These are phyloP conservation scores for Lentinula lateritia DNA, from an alignment of 768 basidiomycete genomes.

Conservation along the genomic window DNA sequence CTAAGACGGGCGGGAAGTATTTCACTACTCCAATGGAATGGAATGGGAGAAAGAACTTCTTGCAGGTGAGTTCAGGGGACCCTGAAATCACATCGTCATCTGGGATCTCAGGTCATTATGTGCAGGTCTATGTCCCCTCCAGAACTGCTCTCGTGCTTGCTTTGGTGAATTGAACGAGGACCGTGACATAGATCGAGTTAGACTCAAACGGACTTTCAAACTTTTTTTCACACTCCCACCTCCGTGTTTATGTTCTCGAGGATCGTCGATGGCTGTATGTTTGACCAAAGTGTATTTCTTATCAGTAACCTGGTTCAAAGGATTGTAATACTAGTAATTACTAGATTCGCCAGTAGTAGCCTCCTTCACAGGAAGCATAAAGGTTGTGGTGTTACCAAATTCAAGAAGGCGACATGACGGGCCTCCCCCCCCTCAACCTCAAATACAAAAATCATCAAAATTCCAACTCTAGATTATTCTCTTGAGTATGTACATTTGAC, in stretches of 20 bases:
- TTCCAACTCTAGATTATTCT: no score
- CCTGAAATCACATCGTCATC: neutral
- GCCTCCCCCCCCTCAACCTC: no score
- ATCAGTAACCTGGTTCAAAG: neutral
- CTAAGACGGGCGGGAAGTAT: constrained; percentile 56
- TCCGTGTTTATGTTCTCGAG: neutral
- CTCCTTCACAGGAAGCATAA: no score
- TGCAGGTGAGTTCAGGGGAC: constrained; percentile 52
- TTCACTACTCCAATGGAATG: constrained; percentile 84
- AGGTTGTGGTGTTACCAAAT: neutral
- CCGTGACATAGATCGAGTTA: neutral
- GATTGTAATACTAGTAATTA: neutral
- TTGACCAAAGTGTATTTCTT: neutral
- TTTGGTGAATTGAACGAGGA: constrained; percentile 1
- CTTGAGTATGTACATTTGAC: no score
- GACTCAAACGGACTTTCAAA: neutral
- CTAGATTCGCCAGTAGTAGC: neutral
- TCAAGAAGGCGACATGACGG: neutral
- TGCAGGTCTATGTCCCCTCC: constrained; percentile 68
- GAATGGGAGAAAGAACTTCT: constrained; percentile 88
- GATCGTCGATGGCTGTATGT: neutral
- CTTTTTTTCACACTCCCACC: neutral
- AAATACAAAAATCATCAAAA: no score
- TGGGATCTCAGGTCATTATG: neutral
- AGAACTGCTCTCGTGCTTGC: constrained; percentile 64